Percentiles rank a stretch among this genome's conserved stretches.
Conservation (phyloP, 2,329 filamentous ascomycete species). For the Beauveria varroae region DNA sequence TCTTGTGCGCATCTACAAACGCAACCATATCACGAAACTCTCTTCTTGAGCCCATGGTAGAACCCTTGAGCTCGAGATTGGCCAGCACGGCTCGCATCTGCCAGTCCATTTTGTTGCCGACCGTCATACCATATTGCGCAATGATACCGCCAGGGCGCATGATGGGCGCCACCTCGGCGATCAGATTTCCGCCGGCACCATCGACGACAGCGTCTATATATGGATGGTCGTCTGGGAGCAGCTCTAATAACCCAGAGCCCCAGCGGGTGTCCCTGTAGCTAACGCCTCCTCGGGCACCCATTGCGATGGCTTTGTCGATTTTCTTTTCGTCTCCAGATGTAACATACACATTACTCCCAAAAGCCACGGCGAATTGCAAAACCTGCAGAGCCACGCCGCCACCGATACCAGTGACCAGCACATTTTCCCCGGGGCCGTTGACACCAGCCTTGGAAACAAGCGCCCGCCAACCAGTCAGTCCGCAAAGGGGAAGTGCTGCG, state of each 20-base stretch:
- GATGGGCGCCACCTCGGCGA: slow-evolving; percentile 57
- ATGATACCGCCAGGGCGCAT: slow-evolving; percentile 81
- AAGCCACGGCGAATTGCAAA: slow-evolving; percentile 68
- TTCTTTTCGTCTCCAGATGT: slow-evolving; percentile 69
- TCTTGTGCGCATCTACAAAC: slow-evolving; percentile 66
- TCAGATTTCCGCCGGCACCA: slow-evolving; percentile 79
- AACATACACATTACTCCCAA: slow-evolving; percentile 71
- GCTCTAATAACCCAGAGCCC: slow-evolving; percentile 64
- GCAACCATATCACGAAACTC: slow-evolving; percentile 89
- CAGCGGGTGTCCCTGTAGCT: slow-evolving; percentile 71
- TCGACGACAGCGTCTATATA: slow-evolving; percentile 81
- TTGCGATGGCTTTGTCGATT: slow-evolving; percentile 58
- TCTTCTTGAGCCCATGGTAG: slow-evolving; percentile 82
- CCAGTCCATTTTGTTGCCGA: slow-evolving; percentile 78
- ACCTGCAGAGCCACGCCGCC: slow-evolving; percentile 83
- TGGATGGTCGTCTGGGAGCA: slow-evolving; percentile 58
- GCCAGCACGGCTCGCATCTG: slow-evolving; percentile 74
- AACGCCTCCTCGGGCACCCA: slow-evolving; percentile 76
- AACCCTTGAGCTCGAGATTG: slow-evolving; percentile 80
- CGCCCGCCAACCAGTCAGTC: slow-evolving; percentile 82
- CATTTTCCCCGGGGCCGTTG: slow-evolving; percentile 57
- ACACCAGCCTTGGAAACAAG: slow-evolving; percentile 70
- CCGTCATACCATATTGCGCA: slow-evolving; percentile 84
- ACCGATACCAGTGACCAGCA: slow-evolving; percentile 85
- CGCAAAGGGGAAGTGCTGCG: slow-evolving; percentile 77